Evolutionary conservation across 768 basidiomycete genomes (phyloP).

Genomic region (Grammothele lineata): DNA sequence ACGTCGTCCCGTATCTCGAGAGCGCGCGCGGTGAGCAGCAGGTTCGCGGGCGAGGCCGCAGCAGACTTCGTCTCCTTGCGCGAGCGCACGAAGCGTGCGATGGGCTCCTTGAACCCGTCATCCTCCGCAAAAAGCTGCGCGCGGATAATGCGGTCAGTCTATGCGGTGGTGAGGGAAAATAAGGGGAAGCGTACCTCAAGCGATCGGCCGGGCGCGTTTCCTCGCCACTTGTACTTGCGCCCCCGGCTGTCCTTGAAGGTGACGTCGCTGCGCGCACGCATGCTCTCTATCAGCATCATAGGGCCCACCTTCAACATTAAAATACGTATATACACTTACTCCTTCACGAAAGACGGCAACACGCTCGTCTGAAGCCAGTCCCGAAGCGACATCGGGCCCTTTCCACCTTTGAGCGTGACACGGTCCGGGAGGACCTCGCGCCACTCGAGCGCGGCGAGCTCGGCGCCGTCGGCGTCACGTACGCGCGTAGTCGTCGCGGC

Average conservation of each 20-base stretch:
- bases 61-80: constrained; percentile 19
- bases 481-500: constrained; percentile 30
- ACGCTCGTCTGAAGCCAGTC: constrained; percentile 39
- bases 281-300: no score
- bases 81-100: constrained; percentile 30
- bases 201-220: constrained; percentile 30
- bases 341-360: no score
- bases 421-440: constrained; percentile 34
- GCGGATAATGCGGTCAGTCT: no score
- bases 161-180: no score
- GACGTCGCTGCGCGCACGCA: constrained; percentile 32
- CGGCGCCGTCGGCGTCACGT: constrained; percentile 27
- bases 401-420: constrained; percentile 31
- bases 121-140: constrained; percentile 32
- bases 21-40: constrained; percentile 31
- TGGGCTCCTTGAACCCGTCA: constrained; percentile 20
- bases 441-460: constrained; percentile 37
- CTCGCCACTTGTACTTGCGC: constrained; percentile 40
- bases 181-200: constrained; percentile 33
- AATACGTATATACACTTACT: no score
- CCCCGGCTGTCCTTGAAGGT: constrained; percentile 31
- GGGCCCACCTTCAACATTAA: no score
- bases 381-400: constrained; percentile 27
- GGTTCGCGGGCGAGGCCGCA: constrained; percentile 28
- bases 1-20: constrained; percentile 33